Evolutionary conservation across 495 filamentous ascomycete species (phyloP).

Genomic region (Podospora pseudoanserina): DNA sequence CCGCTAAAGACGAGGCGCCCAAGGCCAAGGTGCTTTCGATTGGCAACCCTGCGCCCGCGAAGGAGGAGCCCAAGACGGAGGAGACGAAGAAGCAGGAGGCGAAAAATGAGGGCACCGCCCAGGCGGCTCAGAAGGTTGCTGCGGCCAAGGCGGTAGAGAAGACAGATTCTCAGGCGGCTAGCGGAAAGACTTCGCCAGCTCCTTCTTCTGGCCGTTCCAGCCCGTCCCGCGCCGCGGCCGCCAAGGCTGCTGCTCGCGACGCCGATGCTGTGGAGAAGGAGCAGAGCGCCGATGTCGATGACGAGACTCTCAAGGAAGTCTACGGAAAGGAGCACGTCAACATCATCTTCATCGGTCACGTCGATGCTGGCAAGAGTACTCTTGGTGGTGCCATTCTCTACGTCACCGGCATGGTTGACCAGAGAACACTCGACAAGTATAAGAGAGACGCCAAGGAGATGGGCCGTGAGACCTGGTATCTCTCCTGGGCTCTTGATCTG

Average conservation of each 20-base stretch:
- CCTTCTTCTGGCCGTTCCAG: conserved; percentile 76
- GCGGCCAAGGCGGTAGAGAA: conserved; percentile 76
- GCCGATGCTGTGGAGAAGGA: conserved; percentile 82
- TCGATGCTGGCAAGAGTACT: conserved; percentile 96
- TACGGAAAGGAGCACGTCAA: conserved; percentile 99
- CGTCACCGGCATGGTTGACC: conserved; percentile 96
- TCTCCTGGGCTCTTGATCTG: conserved; percentile 95
- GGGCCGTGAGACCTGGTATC: conserved; percentile 95
- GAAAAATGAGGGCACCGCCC: conserved; percentile 43
- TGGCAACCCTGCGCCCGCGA: conserved; percentile 45
- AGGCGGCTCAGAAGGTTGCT: conserved; percentile 56
- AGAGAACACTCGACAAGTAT: conserved; percentile 96
- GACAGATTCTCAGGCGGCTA: conserved; percentile 69
- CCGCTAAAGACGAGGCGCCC: conserved; percentile 34
- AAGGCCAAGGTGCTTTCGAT: conserved; percentile 63
- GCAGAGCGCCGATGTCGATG: conserved; percentile 85
- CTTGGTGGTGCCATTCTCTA: conserved; percentile 90
- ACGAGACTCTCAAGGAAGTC: conserved; percentile 86
- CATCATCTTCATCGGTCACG: conserved; percentile 96
- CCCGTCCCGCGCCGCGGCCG: conserved; percentile 54
- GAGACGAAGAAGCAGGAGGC: conserved; percentile 42
- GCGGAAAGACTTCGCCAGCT: conserved; percentile 70
- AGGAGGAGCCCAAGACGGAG: conserved; percentile 31
- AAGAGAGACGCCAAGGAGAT: conserved; percentile 94
- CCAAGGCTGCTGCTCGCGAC: conserved; percentile 55